These are phyloP conservation scores for Paxillus rubicundulus DNA, from an alignment of 768 basidiomycete genomes.

Conservation along the genomic window DNA sequence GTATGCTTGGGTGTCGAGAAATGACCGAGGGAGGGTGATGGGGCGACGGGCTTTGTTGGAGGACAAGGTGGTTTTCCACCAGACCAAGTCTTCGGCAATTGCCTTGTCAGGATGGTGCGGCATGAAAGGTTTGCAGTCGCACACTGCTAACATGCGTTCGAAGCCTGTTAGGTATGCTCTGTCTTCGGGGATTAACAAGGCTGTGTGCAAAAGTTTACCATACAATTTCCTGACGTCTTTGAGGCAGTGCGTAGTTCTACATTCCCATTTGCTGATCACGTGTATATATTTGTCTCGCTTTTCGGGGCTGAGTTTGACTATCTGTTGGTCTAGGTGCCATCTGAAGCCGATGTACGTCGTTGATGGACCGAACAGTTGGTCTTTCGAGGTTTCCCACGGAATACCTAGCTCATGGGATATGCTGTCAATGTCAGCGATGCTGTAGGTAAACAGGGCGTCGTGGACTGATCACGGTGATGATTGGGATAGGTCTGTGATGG, in stretches of 20 bases:
- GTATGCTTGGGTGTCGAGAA: slow-evolving; percentile 1
- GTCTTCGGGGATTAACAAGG: slow-evolving; percentile 28
- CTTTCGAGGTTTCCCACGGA: slow-evolving; percentile 2
- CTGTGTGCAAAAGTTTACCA: slow-evolving; percentile 6
- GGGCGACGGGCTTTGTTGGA: background rate
- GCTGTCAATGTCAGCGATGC: background rate
- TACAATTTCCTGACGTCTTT: slow-evolving; percentile 1
- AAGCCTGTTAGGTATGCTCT: slow-evolving; percentile 41
- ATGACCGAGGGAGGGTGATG: slow-evolving; percentile 9
- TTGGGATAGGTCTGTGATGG: too few relatives aligned
- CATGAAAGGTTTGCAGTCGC: slow-evolving; percentile 28
- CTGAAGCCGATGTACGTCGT: slow-evolving; percentile 28
- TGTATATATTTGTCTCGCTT: slow-evolving; percentile 19
- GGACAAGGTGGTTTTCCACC: background rate
- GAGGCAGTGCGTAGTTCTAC: background rate
- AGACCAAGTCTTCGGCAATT: background rate
- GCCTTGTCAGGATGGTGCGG: slow-evolving; percentile 10
- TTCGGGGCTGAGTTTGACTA: slow-evolving; percentile 25
- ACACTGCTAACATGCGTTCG: slow-evolving; percentile 35
- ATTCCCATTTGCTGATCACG: slow-evolving; percentile 2
- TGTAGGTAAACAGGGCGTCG: background rate
- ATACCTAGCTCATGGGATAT: slow-evolving; percentile 2
- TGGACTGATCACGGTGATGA: too few relatives aligned
- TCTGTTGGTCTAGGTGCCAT: slow-evolving; percentile 30
- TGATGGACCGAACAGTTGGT: background rate